Conservation (phyloP, 257 asterid species). For the Agastache rugosa region DNA sequence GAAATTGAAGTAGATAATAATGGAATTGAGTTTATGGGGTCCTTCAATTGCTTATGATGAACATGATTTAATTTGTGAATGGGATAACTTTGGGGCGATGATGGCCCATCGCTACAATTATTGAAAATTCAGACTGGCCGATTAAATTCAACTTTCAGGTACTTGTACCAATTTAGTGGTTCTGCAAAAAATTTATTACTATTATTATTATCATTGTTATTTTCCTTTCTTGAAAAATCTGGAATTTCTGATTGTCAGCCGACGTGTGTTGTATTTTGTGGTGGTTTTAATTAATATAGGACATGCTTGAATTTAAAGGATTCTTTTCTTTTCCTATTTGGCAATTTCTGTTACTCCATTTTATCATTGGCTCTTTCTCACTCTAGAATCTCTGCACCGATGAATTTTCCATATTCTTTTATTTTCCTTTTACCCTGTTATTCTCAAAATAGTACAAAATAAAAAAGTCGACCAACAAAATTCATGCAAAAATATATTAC, state of each 20-base stretch:
- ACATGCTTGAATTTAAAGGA: conserved; percentile 26
- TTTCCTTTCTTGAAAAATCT: not conserved
- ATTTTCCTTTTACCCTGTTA: not conserved
- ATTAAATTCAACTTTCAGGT: too few relatives aligned
- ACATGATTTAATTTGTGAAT: too few relatives aligned
- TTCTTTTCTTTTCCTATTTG: conserved; percentile 22
- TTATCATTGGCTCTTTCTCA: conserved; percentile 11
- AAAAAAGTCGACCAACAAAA: not conserved
- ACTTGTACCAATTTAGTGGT: not conserved
- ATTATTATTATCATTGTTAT: not conserved
- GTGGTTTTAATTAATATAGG: not conserved
- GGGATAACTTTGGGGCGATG: too few relatives aligned
- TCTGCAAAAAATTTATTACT: not conserved
- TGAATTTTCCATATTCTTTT: not conserved
- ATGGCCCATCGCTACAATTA: too few relatives aligned
- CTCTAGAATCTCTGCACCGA: not conserved
- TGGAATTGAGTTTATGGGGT: too few relatives aligned
- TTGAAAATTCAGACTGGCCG: too few relatives aligned
- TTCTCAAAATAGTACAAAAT: not conserved
- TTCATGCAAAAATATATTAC: not conserved
- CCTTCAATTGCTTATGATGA: too few relatives aligned
- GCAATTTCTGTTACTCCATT: conserved; percentile 17
- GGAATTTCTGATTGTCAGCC: conserved; percentile 21
- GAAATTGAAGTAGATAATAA: too few relatives aligned
- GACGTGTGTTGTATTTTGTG: conserved; percentile 13